A percentile compares a stretch with the other conserved stretches of the same genome.
phyloP scores from a whole-genome alignment of 106 monocot genomes.

The Dioscorea zingiberensis region DNA sequence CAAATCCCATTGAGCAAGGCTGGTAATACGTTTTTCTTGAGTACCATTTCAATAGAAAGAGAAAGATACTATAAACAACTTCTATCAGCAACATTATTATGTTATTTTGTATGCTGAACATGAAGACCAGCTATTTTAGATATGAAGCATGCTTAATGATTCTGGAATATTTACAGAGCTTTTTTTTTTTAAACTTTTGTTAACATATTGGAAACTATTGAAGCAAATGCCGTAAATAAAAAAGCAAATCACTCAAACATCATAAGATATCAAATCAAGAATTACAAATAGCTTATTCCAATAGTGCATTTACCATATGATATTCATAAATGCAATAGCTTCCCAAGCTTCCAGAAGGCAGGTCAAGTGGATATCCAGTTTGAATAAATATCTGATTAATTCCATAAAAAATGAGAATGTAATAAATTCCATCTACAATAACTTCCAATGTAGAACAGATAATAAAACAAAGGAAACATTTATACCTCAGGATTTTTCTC shows the following conservation, averaged over 20 bases:
- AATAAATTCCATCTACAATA: background rate
- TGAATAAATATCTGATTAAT: constrained; percentile 92
- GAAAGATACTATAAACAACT: no score
- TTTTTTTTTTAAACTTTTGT: no score
- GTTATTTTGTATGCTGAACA: no score
- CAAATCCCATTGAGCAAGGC: constrained; percentile 99
- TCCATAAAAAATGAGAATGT: constrained; percentile 12
- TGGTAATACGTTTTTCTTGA: constrained; percentile 29
- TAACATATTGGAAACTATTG: no score
- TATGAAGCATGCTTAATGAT: background rate
- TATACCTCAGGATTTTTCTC: constrained; percentile 87
- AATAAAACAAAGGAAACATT: background rate
- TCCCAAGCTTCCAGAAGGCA: constrained; percentile 97
- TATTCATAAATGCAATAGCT: constrained; percentile 99
- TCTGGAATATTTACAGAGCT: background rate
- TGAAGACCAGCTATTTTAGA: no score
- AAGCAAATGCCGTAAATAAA: no score
- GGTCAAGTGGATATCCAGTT: constrained; percentile 98
- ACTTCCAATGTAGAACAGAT: no score
- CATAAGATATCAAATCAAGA: no score
- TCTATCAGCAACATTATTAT: no score
- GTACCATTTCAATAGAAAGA: background rate
- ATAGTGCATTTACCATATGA: constrained; percentile 71
- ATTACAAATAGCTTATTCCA: no score
- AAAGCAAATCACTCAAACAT: no score